phyloP scores from a whole-genome alignment of 305 asterid species.

The Rubia balearica region DNA sequence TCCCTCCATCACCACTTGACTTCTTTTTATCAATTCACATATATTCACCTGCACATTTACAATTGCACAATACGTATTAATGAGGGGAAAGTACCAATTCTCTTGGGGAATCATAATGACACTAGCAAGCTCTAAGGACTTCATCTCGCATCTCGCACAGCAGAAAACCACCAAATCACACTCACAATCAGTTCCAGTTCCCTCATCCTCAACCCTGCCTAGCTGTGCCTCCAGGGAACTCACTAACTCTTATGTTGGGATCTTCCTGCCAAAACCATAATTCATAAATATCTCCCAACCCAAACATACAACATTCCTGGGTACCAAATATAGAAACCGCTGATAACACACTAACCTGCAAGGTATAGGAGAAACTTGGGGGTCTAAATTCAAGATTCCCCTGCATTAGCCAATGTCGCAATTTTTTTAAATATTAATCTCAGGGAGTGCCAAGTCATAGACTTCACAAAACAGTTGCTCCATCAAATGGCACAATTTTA shows the following conservation, averaged over 20 bases:
- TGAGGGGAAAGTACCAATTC: too few relatives aligned
- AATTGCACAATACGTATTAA: neutral
- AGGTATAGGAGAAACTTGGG: slow-evolving; percentile 50
- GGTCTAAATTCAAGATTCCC: slow-evolving; percentile 84
- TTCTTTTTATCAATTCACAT: too few relatives aligned
- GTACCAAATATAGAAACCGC: slow-evolving; percentile 6
- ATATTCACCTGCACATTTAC: neutral
- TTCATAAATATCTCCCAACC: neutral
- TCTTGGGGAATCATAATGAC: neutral
- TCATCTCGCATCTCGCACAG: neutral
- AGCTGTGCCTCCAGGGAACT: slow-evolving; percentile 45
- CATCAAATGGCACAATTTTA: too few relatives aligned
- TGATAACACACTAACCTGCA: slow-evolving; percentile 48
- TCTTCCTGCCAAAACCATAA: slow-evolving; percentile 50
- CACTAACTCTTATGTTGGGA: slow-evolving; percentile 50
- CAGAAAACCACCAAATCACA: neutral
- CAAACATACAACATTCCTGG: neutral
- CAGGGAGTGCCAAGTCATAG: slow-evolving; percentile 1
- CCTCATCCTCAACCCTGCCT: slow-evolving; percentile 40
- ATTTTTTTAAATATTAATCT: neutral
- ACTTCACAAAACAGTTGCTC: neutral
- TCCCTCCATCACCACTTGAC: too few relatives aligned
- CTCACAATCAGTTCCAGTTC: neutral
- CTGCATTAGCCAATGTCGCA: slow-evolving; percentile 28
- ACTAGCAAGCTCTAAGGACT: neutral